These are phyloP conservation scores for Sclerotinia spermophila DNA, from an alignment of 2,329 filamentous ascomycete genomes.

Conservation along the genomic window DNA sequence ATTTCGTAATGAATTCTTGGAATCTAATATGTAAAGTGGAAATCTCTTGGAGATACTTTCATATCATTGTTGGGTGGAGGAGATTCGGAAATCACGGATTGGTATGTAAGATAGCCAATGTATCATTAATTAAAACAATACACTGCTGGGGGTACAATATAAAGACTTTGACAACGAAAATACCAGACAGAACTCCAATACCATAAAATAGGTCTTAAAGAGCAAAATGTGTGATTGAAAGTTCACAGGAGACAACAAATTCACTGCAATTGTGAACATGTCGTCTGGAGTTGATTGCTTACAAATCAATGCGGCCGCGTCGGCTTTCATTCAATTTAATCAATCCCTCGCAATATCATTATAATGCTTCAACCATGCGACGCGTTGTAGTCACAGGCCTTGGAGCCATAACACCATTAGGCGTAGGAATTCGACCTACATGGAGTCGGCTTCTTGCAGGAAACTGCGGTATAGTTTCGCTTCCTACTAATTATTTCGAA, in stretches of 20 bases:
- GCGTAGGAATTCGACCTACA: constrained; percentile 70
- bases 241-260: background rate
- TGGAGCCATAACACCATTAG: constrained; percentile 78
- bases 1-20: background rate
- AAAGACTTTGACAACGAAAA: background rate
- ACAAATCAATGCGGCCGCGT: background rate
- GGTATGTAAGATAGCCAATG: too few relatives aligned
- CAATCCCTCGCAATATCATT: background rate
- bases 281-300: background rate
- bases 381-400: constrained; percentile 82
- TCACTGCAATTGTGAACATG: background rate
- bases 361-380: constrained; percentile 39
- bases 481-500: constrained; percentile 48
- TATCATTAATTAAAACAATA: background rate
- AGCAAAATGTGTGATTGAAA: background rate
- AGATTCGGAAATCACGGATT: background rate
- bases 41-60: background rate
- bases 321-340: background rate
- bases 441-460: constrained; percentile 80
- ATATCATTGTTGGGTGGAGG: background rate
- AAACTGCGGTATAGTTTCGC: constrained; percentile 74
- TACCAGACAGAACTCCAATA: background rate
- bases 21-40: background rate
- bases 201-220: background rate
- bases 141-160: background rate